Percentiles rank a stretch among this genome's conserved stretches.
Evolutionary conservation across 2,329 filamentous ascomycete genomes (phyloP).

Genomic region (Aspergillus fructus): DNA sequence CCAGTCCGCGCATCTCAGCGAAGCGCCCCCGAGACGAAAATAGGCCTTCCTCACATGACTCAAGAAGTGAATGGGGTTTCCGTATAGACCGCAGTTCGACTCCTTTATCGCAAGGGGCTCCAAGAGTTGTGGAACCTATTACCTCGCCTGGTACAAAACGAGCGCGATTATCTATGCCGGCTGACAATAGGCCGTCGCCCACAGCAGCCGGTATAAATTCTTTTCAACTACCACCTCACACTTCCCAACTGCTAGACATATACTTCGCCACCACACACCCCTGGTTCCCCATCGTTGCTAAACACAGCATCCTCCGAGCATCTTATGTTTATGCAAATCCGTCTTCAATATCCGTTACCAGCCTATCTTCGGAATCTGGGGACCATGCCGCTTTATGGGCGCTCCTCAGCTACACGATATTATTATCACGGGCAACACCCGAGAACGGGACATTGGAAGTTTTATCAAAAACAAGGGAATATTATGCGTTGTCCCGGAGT

Average conservation of each 20-base stretch:
- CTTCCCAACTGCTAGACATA: slow-evolving; percentile 54
- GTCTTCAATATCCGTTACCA: slow-evolving; percentile 31
- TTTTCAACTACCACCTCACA: slow-evolving; percentile 48
- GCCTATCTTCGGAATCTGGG: slow-evolving; percentile 34
- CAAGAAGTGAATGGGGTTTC: slow-evolving; percentile 30
- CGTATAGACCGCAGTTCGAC: slow-evolving; percentile 30
- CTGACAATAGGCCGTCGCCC: slow-evolving; percentile 11
- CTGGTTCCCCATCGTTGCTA: slow-evolving; percentile 61
- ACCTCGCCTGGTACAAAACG: slow-evolving; percentile 28
- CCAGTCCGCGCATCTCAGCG: slow-evolving; percentile 19
- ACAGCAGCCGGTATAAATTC: slow-evolving; percentile 10
- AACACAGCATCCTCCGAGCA: slow-evolving; percentile 55
- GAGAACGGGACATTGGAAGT: slow-evolving; percentile 18
- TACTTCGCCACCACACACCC: slow-evolving; percentile 60
- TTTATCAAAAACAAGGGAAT: slow-evolving; percentile 31
- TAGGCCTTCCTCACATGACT: slow-evolving; percentile 19
- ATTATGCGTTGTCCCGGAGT: slow-evolving; percentile 35
- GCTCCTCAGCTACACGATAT: slow-evolving; percentile 43
- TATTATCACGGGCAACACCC: slow-evolving; percentile 26
- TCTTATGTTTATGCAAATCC: slow-evolving; percentile 56
- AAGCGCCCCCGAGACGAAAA: slow-evolving; percentile 38
- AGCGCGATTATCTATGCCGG: slow-evolving; percentile 24
- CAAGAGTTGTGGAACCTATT: slow-evolving; percentile 30
- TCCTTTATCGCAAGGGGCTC: slow-evolving; percentile 28
- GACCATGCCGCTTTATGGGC: slow-evolving; percentile 47